Percentiles rank a stretch among this genome's conserved stretches.
Evolutionary conservation across 768 basidiomycete species (phyloP).

Genomic region (Termitomyces sp.): DNA sequence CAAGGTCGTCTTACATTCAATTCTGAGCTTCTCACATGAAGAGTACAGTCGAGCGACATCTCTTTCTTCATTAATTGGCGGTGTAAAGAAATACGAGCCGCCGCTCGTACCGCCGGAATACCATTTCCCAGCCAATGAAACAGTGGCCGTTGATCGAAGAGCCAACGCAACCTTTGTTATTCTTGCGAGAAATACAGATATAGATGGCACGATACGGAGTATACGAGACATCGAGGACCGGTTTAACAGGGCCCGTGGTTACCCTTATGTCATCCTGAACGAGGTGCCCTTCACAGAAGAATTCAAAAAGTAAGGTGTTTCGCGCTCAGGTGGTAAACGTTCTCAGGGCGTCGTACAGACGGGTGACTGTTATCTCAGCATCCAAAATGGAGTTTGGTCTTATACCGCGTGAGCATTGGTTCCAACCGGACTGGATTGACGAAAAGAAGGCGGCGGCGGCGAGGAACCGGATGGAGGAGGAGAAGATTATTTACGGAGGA

Average conservation of each 20-base stretch:
- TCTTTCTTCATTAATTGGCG: slow-evolving; percentile 24
- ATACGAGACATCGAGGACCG: slow-evolving; percentile 74
- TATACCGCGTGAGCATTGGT: slow-evolving; percentile 69
- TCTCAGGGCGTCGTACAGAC: slow-evolving; percentile 11
- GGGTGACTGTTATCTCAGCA: slow-evolving; percentile 20
- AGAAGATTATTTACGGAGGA: slow-evolving; percentile 40
- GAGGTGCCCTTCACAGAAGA: slow-evolving; percentile 73
- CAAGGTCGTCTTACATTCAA: slow-evolving; percentile 34
- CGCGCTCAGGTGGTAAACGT: not conserved
- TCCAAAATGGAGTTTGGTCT: slow-evolving; percentile 47
- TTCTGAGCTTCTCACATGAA: slow-evolving; percentile 40
- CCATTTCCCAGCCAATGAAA: slow-evolving; percentile 13
- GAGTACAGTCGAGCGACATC: slow-evolving; percentile 41
- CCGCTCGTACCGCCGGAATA: slow-evolving; percentile 25
- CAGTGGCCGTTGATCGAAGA: slow-evolving; percentile 14
- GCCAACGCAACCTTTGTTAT: slow-evolving; percentile 38
- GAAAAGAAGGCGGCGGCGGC: slow-evolving; percentile 55
- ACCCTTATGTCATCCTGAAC: slow-evolving; percentile 89
- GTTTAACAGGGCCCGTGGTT: slow-evolving; percentile 74
- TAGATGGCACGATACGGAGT: slow-evolving; percentile 53
- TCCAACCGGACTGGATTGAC: slow-evolving; percentile 75
- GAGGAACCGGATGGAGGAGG: slow-evolving; percentile 57
- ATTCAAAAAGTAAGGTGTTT: slow-evolving; percentile 56
- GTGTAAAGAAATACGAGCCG: slow-evolving; percentile 1
- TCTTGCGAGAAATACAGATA: slow-evolving; percentile 63